Evolutionary conservation across 2,329 filamentous ascomycete genomes (phyloP).

Genomic region (Talaromyces piceae): DNA sequence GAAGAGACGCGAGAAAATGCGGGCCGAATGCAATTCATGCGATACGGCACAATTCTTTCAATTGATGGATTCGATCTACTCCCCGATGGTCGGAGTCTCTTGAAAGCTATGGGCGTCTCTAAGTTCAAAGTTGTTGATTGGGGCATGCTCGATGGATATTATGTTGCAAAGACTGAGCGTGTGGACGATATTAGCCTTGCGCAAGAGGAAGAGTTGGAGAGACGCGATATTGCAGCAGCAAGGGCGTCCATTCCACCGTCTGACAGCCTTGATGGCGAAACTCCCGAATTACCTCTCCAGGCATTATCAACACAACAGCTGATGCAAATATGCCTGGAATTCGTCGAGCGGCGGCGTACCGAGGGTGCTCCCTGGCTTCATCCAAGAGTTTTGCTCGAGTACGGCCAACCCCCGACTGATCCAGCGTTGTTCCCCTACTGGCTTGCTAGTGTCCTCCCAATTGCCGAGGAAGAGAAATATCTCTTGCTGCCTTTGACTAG

Average conservation of each 20-base stretch:
- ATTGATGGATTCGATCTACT: conserved; percentile 68
- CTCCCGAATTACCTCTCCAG: conserved; percentile 22
- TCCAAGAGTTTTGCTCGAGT: conserved; percentile 62
- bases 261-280: not conserved
- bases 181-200: conserved; percentile 74
- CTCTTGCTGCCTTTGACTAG: conserved; percentile 63
- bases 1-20: conserved; percentile 47
- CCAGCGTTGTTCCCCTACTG: conserved; percentile 79
- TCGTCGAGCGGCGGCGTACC: conserved; percentile 61
- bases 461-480: conserved; percentile 73
- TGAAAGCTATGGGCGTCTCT: conserved; percentile 69
- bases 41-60: conserved; percentile 70
- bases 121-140: conserved; percentile 63
- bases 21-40: conserved; percentile 52
- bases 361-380: conserved; percentile 69
- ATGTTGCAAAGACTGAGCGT: conserved; percentile 65
- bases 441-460: conserved; percentile 75
- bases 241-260: not conserved
- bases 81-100: conserved; percentile 70
- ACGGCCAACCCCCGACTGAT: conserved; percentile 70
- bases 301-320: conserved; percentile 63
- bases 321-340: conserved; percentile 57
- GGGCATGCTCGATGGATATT: conserved; percentile 67
- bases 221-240: conserved; percentile 50
- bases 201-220: conserved; percentile 72